Conservation (phyloP, 257 asterid genomes). For the Verbascum thapsus region DNA sequence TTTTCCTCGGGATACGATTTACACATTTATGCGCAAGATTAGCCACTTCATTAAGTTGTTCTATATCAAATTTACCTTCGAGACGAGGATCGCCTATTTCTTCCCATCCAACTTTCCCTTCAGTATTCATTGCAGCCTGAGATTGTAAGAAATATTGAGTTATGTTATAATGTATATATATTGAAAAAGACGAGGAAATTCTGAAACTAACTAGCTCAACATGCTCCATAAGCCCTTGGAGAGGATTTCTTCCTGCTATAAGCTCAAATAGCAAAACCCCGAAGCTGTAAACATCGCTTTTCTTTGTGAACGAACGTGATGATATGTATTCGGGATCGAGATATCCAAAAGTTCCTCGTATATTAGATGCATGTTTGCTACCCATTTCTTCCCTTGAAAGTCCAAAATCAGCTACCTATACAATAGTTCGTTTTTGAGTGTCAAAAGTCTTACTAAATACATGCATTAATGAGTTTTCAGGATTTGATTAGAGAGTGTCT, state of each 20-base stretch:
- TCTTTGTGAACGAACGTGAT: constrained; percentile 76
- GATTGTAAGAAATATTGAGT: constrained; percentile 16
- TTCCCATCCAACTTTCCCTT: constrained; percentile 81
- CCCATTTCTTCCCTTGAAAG: constrained; percentile 80
- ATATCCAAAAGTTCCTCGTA: constrained; percentile 80
- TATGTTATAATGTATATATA: no score
- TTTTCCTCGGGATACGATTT: constrained; percentile 47
- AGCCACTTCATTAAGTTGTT: constrained; percentile 69
- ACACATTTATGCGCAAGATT: constrained; percentile 75
- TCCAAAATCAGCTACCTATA: constrained; percentile 83
- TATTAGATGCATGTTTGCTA: constrained; percentile 53
- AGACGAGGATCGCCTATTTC: constrained; percentile 76
- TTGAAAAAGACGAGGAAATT: no score
- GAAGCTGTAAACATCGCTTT: constrained; percentile 77
- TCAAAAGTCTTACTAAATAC: background rate
- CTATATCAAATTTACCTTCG: constrained; percentile 56
- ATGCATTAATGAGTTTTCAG: background rate
- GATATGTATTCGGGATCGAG: constrained; percentile 87
- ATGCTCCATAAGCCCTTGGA: constrained; percentile 74
- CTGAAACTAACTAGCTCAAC: constrained; percentile 64
- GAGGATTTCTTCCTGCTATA: constrained; percentile 77
- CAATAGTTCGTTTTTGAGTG: constrained; percentile 15
- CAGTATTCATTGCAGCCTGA: constrained; percentile 82
- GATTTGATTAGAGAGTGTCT: no score
- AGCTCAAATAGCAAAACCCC: constrained; percentile 82